These are phyloP conservation scores for Boletus bicolor DNA, from an alignment of 768 basidiomycete genomes.

Conservation along the genomic window DNA sequence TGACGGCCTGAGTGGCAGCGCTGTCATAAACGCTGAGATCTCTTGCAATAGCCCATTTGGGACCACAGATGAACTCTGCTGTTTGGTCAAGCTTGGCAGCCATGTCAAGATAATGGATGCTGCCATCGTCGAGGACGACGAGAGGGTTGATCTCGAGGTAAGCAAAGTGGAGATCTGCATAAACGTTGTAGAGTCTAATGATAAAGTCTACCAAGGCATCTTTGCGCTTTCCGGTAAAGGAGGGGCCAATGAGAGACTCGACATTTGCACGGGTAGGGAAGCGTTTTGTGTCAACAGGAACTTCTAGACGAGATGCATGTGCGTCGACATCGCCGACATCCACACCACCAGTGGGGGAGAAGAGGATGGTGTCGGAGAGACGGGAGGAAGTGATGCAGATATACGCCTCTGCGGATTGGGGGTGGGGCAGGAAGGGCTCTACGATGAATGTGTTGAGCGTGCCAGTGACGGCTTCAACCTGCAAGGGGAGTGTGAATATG, in stretches of 20 bases:
- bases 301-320: conserved; percentile 86
- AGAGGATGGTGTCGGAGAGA: conserved; percentile 94
- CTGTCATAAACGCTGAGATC: conserved; percentile 75
- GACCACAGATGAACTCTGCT: conserved; percentile 95
- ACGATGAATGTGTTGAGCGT: conserved; percentile 97
- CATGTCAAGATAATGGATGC: conserved; percentile 97
- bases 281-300: conserved; percentile 59
- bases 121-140: conserved; percentile 79
- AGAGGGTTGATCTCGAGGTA: conserved; percentile 99
- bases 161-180: conserved; percentile 98
- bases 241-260: conserved; percentile 67
- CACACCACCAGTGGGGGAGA: conserved; percentile 98
- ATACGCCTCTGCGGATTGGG: conserved; percentile 92
- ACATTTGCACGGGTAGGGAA: conserved; percentile 86
- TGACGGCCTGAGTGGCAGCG: conserved; percentile 32
- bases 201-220: conserved; percentile 95
- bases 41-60: conserved; percentile 98
- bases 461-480: conserved; percentile 94
- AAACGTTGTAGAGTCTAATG: conserved; percentile 91
- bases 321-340: conserved; percentile 98
- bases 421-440: conserved; percentile 98
- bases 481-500: conserved; percentile 12
- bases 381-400: conserved; percentile 96
- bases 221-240: conserved; percentile 83
- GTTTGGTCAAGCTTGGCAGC: conserved; percentile 99